Evolutionary conservation across 1,139 yeast species (phyloP).

Genomic region (Zygosaccharomyces pseudobailii): DNA sequence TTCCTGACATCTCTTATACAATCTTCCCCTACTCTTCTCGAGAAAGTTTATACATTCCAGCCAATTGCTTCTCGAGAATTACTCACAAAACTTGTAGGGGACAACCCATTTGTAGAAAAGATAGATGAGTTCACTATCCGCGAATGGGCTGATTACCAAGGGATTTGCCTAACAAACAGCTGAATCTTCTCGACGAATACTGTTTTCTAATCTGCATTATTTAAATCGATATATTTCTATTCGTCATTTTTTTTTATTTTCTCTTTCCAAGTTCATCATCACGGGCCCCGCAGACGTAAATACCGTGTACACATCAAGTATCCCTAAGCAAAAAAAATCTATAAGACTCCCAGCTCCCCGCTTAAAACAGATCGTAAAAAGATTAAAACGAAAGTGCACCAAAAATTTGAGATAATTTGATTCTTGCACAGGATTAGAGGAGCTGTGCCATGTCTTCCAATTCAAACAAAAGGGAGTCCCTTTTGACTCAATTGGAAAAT

Average conservation of each 20-base stretch:
- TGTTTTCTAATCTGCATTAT: not conserved
- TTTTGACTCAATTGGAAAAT: constrained; percentile 48
- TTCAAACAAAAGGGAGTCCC: constrained; percentile 9
- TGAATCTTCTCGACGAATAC: not conserved
- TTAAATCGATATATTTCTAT: not conserved
- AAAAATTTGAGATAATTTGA: not conserved
- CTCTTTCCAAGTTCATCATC: not conserved
- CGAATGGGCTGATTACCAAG: constrained; percentile 33
- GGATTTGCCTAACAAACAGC: constrained; percentile 25
- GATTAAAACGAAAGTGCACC: not conserved
- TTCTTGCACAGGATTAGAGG: no score
- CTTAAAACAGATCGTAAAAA: not conserved
- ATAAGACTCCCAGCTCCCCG: not conserved
- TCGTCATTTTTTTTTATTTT: not conserved
- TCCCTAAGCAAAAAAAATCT: not conserved
- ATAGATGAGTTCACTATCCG: constrained; percentile 29
- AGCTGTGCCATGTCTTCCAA: not conserved
- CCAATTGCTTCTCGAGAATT: constrained; percentile 25
- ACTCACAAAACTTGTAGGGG: constrained; percentile 14
- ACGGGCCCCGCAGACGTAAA: not conserved
- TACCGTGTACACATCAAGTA: not conserved
- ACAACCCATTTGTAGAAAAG: constrained; percentile 27
- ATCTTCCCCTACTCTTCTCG: constrained; percentile 20
- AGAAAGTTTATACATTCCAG: constrained; percentile 28
- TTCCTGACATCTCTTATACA: constrained; percentile 23